Base-by-base conservation (phyloP, 1,139 yeast species). In the Eremothecium sinecaudum region DNA sequence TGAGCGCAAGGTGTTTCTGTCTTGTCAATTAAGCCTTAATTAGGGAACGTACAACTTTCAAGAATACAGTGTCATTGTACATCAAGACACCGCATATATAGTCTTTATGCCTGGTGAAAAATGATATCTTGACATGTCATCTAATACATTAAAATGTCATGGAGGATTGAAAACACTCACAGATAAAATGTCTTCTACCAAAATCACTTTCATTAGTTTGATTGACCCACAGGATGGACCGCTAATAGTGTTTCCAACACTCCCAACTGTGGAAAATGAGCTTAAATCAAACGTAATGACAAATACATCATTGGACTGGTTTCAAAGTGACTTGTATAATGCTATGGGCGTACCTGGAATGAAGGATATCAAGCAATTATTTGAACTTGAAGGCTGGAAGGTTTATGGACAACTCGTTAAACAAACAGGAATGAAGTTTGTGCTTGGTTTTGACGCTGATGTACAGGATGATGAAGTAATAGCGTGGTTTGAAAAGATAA, bases 221-320 rank as follows among this genome's bases (percentile, higher is more conserved):
- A 44, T 55, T 7, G 50, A 48, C 32, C 46, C 43, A 18, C 26
- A 36, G 3, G 43, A 48, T 29, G 44, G 35, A 14, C 59, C 59
- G 1, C 33, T 55, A 9, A 32, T 53, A 14, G 41, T 53, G 7
- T 46, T 47, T 32, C 44, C 47, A 1, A 36, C 41, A n/a, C 32
- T 23, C 9, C 13, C 17, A 13, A 16, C 5, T 10, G 38, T 48
- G 9, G 44, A 55, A 18, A 36, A 41, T 17, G 50, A 44, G 5
- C 34, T 55, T 17, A 48, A 53, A 31, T 53, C 41, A 35, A 53
- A 54, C 35, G 51, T 53, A 4, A 40, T 53, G 13, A 50, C 58
- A 1, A 53, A 56, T 34, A 45, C 51, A 21, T 47, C 60, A 1
- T 25, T 54, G 23, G 60, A 56, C 24, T 54, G 52, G 31, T 54